Evolutionary conservation across 345 rosid species (phyloP).

Genomic region (Camelina sativa): DNA sequence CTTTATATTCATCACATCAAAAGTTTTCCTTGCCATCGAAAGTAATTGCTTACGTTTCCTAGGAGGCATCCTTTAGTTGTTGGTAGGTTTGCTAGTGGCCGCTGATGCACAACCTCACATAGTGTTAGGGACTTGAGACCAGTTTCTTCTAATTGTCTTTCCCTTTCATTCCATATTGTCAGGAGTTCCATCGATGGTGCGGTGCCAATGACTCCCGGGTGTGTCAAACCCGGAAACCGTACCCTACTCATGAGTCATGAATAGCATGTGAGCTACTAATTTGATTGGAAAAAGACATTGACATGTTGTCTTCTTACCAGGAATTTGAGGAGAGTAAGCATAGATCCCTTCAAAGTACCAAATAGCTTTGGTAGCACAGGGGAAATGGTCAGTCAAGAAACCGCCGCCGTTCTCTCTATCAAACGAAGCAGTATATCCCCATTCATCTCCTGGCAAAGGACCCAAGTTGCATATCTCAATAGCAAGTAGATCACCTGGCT

Average conservation of each 20-base stretch:
- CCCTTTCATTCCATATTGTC: slow-evolving; percentile 81
- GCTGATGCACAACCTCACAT: slow-evolving; percentile 79
- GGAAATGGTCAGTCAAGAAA: slow-evolving; percentile 88
- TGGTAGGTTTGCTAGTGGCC: slow-evolving; percentile 82
- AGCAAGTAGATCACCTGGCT: slow-evolving; percentile 78
- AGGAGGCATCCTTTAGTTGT: slow-evolving; percentile 72
- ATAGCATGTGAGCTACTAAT: slow-evolving; percentile 14
- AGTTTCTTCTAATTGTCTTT: slow-evolving; percentile 71
- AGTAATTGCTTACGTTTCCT: slow-evolving; percentile 56
- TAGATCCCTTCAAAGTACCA: slow-evolving; percentile 97
- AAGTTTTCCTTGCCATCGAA: neutral
- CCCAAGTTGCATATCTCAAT: slow-evolving; percentile 90
- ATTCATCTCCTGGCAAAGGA: slow-evolving; percentile 88
- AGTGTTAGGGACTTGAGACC: slow-evolving; percentile 55
- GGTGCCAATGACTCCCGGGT: slow-evolving; percentile 86
- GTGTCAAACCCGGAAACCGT: slow-evolving; percentile 85
- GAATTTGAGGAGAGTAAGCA: slow-evolving; percentile 87
- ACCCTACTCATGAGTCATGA: slow-evolving; percentile 50
- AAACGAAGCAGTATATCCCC: slow-evolving; percentile 81
- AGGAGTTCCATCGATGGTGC: slow-evolving; percentile 86
- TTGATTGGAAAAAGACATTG: neutral
- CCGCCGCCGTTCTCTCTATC: slow-evolving; percentile 95
- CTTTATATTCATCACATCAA: neutral
- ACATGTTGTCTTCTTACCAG: slow-evolving; percentile 50
- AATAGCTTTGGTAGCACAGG: slow-evolving; percentile 87